Evolutionary conservation across 2,329 filamentous ascomycete genomes (phyloP), one percentile per base, ranked within the genome.

Genomic region (Whalleya microplaca): DNA sequence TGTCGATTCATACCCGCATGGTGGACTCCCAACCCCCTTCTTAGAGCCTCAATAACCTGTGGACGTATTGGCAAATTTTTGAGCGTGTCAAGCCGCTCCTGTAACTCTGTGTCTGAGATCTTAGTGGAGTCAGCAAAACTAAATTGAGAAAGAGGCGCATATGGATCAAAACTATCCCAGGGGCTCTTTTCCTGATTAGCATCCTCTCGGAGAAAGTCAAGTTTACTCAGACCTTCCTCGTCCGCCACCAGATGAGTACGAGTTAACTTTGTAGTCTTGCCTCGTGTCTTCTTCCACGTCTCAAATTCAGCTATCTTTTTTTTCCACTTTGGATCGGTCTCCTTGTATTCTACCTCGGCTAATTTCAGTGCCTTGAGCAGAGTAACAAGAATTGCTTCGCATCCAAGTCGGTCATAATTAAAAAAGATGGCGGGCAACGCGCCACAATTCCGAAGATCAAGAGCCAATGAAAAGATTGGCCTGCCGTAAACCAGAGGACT

Each of bases 1-100:
- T 84, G 84, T 47, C 88, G 80, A 68, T 92, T 93, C 86, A 93
- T 85, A 73, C 90, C 90, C 18, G 89, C 83, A 67, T 94, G 91
- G 73, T 94, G 90, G 6, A 93, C 84, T 29, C 88, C 91, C 18
- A 94, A 78, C 19, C 91, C 90, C 53, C 90, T 78, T 55, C 77
- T 76, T 1, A 94, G 76, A 2, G 85, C 84, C 9, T 81, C 74
- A 19, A 91, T 78, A 8, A 92, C 70, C 61, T 78, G 78, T 10
- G 78, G 74, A 0, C 75, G 69, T 19, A 87, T 75, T 77, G 73
- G 48, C 81, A 37, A 81, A 45, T 73, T 72, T n/a, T 75, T 72
- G 4, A 91, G 73, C 23, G 82, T 75, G 16, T 73, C 65, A 16
- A 86, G 73, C 56, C 84, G 80, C 2, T 76, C 74, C 2, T 84